These are phyloP conservation scores for Thermomyces lanuginosus DNA, from an alignment of 2,329 filamentous ascomycete genomes.

Conservation along the genomic window DNA sequence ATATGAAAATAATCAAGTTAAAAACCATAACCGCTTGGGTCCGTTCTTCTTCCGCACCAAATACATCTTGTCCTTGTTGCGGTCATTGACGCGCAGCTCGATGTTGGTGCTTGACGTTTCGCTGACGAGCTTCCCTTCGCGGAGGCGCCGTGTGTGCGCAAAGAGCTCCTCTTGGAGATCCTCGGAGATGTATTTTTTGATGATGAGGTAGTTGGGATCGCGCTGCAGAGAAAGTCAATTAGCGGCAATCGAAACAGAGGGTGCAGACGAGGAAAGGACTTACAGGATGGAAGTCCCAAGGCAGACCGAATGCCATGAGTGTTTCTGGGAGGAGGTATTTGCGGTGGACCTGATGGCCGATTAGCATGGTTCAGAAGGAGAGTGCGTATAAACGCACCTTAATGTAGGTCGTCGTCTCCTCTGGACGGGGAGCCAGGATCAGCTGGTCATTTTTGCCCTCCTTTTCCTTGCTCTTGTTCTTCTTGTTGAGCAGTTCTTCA, in stretches of 20 bases:
- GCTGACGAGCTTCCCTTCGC: constrained; percentile 34
- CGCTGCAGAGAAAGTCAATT: constrained; percentile 14
- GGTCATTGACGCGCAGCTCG: constrained; percentile 27
- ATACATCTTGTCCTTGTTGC: constrained; percentile 29
- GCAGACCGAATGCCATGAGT: constrained; percentile 28
- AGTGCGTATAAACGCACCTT: constrained; percentile 18
- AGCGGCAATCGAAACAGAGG: not conserved
- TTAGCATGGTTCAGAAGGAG: not conserved
- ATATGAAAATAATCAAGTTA: constrained; percentile 12
- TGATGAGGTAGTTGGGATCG: constrained; percentile 53
- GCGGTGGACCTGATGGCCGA: constrained; percentile 23
- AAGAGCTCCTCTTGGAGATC: constrained; percentile 56
- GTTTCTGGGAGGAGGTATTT: constrained; percentile 32
- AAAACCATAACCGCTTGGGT: constrained; percentile 18
- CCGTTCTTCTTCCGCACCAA: constrained; percentile 31
- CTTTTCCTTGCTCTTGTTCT: constrained; percentile 17
- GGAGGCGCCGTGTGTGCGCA: constrained; percentile 50
- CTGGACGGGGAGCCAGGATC: constrained; percentile 6
- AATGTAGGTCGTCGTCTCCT: constrained; percentile 26
- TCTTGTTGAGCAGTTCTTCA: constrained; percentile 24
- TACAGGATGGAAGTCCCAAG: constrained; percentile 34
- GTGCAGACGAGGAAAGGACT: constrained; percentile 8
- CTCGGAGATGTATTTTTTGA: constrained; percentile 57
- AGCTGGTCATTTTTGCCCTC: constrained; percentile 12
- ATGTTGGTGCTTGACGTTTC: constrained; percentile 21